Evolutionary conservation across 768 basidiomycete genomes (phyloP).

Genomic region (Hygrophoropsis aurantiaca): DNA sequence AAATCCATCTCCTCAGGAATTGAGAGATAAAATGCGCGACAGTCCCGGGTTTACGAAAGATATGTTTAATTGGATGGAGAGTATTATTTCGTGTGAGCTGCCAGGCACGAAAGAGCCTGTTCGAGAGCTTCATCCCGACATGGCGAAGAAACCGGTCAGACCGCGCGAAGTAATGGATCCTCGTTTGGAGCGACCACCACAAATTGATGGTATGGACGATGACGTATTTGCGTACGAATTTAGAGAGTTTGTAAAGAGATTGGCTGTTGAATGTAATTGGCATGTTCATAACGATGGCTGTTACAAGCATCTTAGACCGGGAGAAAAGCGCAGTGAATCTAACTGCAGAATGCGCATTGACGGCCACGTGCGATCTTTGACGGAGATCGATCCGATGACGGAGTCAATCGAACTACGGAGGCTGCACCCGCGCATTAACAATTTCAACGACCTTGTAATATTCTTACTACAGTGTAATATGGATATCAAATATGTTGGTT

Average conservation of each 20-base stretch:
- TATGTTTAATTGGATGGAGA: too few relatives aligned
- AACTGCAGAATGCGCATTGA: slow-evolving; percentile 3
- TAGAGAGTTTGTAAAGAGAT: not conserved
- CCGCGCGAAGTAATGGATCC: not conserved
- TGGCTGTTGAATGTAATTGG: slow-evolving; percentile 9
- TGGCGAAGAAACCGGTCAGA: not conserved
- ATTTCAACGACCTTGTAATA: slow-evolving; percentile 9
- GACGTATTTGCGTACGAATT: not conserved
- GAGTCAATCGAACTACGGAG: slow-evolving; percentile 5
- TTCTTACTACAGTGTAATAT: slow-evolving; percentile 24
- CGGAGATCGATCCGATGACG: slow-evolving; percentile 3
- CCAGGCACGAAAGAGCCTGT: not conserved
- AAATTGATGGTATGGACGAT: not conserved
- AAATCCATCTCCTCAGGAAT: too few relatives aligned
- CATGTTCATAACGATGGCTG: slow-evolving; percentile 8
- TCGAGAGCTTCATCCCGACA: not conserved
- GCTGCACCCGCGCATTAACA: slow-evolving; percentile 10
- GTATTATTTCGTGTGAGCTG: not conserved
- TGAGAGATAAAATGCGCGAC: too few relatives aligned
- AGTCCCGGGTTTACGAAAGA: too few relatives aligned
- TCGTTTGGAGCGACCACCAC: not conserved
- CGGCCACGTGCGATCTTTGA: not conserved
- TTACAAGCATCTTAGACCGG: slow-evolving; percentile 10
- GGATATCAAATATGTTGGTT: slow-evolving; percentile 32
- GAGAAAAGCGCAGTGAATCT: not conserved